Base-by-base conservation (phyloP, 495 filamentous ascomycete species). In the Aspergillus heteromorphus region DNA sequence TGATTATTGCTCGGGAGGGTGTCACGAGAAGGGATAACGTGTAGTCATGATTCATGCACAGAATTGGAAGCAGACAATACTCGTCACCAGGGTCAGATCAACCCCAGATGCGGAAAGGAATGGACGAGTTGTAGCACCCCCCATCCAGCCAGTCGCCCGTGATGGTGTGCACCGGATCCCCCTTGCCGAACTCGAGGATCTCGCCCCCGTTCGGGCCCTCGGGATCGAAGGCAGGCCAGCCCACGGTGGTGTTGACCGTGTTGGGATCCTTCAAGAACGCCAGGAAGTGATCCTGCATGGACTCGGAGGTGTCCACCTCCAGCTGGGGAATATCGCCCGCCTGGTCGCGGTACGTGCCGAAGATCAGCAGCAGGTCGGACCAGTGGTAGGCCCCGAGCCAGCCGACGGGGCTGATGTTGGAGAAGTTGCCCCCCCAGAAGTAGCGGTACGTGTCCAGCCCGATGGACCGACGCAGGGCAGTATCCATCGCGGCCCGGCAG, bases 321-420 rank as follows among this genome's bases (percentile, higher is more conserved):
- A 72, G 61, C n/a, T 48, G 47, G 8, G 68, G 68, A 9, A 60
- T 56, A 34, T 56, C 42, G n/a, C 68, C 66, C 8, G 59, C 62
- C 45, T 65, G 58, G 45, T 67, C 59, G 34, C 56, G 49, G 42
- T 71, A 67, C 5, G 75, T 76, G 0, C 73, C 74, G 51, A 78
- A 77, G 21, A 76, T 55, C 52, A 75, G 62, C 23, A 72, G 67
- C 2, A 80, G 62, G 60, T 80, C 77, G 4, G 71, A 64, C 53
- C 55, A 59, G 55, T 79, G 76, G 54, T 68, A 77, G 0, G 75
- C 73, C n/a, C 73, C 76, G 49, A 74, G 60, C 62, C 66, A 80
- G 21, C 65, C 51, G 27, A 56, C 54, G 0, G 74, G 73, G 6
- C 67, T 66, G 56, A 79, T 66, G 50, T 78, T 76, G 42, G 59